Base-by-base conservation (phyloP, 208 protist species). In the Herpetomonas samuelpessoai region DNA sequence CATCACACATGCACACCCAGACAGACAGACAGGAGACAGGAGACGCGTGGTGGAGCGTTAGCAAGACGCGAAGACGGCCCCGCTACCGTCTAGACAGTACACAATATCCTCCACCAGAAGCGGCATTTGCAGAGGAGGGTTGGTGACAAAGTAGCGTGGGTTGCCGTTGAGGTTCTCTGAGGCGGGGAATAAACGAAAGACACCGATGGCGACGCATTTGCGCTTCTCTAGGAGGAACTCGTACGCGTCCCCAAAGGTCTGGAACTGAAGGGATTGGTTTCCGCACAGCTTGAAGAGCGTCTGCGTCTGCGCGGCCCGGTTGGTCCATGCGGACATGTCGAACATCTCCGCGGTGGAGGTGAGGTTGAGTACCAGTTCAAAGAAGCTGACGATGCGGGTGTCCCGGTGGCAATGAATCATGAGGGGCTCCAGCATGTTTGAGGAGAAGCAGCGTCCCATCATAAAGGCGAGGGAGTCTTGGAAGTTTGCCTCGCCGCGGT, bases 101-200 rank as follows among this genome's bases (percentile, higher is more conserved):
- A 95, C 81, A 50, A 95, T 87, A 60, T 95, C 89, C 21, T 95
- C 86, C 29, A 76, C 60, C 3, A 83, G 63, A 12, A 95, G 70
- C 21, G 81, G 83, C 69, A 81, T 87, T 44, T 63, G 66, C 31
- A 87, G 58, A 0, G 85, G 77, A 25, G 89, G 89, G 62, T 95
- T 95, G 2, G 86, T 91, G 48, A 95, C 71, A 49, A 95, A 95
- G 67, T 88, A 95, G 10, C 89, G 82, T n/a, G 89, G 76, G 3
- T 44, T 73, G 14, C 83, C 78, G 22, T 45, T 62, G 25, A 91
- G 68, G 24, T 57, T 60, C 57, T 91, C 89, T 3, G 71, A 74
- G 3, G 46, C 49, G 0, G 85, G 85, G 49, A 95, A 95, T 2
- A 75, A 76, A 0, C 89, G 85, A 44, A 92, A 95, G 24, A 95